Conservation (phyloP, 2,329 filamentous ascomycete genomes). For the Fusarium mundagurra region DNA sequence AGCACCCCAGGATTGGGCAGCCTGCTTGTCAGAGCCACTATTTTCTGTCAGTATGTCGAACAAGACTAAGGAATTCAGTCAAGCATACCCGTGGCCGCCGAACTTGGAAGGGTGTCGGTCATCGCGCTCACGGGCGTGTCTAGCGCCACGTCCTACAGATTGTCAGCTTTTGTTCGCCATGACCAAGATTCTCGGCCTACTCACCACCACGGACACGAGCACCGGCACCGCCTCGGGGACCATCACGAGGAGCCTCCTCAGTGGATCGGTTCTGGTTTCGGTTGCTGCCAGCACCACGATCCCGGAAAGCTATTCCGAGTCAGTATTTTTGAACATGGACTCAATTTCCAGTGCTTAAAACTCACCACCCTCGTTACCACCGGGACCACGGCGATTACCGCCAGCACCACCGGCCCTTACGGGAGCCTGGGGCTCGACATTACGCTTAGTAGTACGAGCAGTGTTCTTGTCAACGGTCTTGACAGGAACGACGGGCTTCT, state of each 20-base stretch:
- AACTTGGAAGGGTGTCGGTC: constrained; percentile 63
- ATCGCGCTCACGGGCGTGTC: constrained; percentile 63
- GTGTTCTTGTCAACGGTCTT: constrained; percentile 89
- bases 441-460: constrained; percentile 83
- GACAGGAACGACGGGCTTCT: constrained; percentile 82
- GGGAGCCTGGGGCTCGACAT: constrained; percentile 79
- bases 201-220: constrained; percentile 70
- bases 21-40: constrained; percentile 86
- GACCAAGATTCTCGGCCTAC: constrained; percentile 34
- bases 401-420: constrained; percentile 54
- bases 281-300: constrained; percentile 81
- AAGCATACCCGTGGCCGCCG: constrained; percentile 57
- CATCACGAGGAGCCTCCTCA: constrained; percentile 70
- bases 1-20: constrained; percentile 89
- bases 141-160: constrained; percentile 61
- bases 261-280: constrained; percentile 85
- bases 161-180: constrained; percentile 1
- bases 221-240: constrained; percentile 69
- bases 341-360: constrained; percentile 19
- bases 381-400: constrained; percentile 64
- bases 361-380: constrained; percentile 90
- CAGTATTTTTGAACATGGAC: constrained; percentile 8
- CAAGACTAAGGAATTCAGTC: not conserved
- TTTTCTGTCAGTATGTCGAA: constrained; percentile 35
- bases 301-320: constrained; percentile 78